Evolutionary conservation across 1,284 basidiomycete genomes (phyloP).

Genomic region (Lignosus rhinocerotis): DNA sequence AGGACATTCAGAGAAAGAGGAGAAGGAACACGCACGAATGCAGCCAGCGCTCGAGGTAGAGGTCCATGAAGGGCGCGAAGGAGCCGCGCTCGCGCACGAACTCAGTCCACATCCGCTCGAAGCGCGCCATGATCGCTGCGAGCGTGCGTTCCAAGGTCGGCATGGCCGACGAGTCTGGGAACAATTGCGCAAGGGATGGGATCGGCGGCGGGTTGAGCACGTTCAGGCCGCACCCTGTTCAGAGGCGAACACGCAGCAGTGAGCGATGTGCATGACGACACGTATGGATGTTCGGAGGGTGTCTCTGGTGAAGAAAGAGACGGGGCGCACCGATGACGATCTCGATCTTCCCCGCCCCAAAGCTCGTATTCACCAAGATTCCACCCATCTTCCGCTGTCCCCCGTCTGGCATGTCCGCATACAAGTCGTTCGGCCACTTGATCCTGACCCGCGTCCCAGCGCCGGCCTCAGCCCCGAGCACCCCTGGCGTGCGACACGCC

Average conservation of each 20-base stretch:
- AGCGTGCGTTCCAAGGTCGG: conserved; percentile 70
- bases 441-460: conserved; percentile 67
- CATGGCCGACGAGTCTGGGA: conserved; percentile 46
- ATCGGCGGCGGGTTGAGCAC: conserved; percentile 85
- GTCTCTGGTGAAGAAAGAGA: not conserved
- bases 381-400: conserved; percentile 83
- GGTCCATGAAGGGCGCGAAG: conserved; percentile 77
- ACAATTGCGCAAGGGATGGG: conserved; percentile 77
- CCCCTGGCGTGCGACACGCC: conserved; percentile 60
- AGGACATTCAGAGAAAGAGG: not conserved
- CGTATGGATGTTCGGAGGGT: not conserved
- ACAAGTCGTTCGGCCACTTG: conserved; percentile 99
- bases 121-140: conserved; percentile 76
- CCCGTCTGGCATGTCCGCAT: conserved; percentile 60
- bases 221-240: conserved; percentile 87
- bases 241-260: not conserved
- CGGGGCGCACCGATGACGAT: conserved; percentile 73
- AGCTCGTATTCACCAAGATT: conserved; percentile 89
- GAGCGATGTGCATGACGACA: not conserved
- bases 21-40: conserved; percentile 70
- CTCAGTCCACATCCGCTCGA: conserved; percentile 76
- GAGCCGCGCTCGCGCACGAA: conserved; percentile 68
- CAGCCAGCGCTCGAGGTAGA: conserved; percentile 83
- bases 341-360: conserved; percentile 69
- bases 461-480: conserved; percentile 44